A percentile compares a stretch with the other conserved stretches of the same genome.
Conservation (phyloP, 768 basidiomycete species). For the Hericium erinaceus region DNA sequence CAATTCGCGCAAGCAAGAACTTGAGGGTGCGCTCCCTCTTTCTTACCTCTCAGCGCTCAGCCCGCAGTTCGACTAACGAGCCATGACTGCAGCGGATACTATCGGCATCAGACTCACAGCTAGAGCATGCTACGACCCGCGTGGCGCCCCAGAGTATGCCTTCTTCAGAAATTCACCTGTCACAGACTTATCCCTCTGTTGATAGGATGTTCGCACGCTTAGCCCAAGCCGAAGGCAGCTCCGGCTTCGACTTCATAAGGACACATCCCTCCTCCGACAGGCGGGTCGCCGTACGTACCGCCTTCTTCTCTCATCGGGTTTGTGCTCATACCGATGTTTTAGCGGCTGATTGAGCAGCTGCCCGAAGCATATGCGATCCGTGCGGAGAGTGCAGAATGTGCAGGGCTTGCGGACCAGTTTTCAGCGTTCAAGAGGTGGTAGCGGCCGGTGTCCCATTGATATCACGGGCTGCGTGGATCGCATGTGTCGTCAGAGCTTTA, state of each 20-base stretch:
- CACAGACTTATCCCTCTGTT: background rate
- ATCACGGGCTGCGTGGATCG: too few relatives aligned
- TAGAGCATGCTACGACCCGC: conserved; percentile 81
- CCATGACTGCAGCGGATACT: conserved; percentile 53
- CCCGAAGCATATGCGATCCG: conserved; percentile 50
- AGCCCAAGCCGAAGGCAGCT: conserved; percentile 37
- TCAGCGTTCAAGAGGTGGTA: too few relatives aligned
- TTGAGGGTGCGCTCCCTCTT: conserved; percentile 48
- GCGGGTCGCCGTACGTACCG: conserved; percentile 56
- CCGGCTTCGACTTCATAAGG: conserved; percentile 48
- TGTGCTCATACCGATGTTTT: background rate
- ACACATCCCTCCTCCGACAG: conserved; percentile 76
- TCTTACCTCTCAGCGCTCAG: background rate
- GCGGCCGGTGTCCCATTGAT: too few relatives aligned
- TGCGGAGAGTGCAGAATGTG: conserved; percentile 47
- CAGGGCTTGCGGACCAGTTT: too few relatives aligned
- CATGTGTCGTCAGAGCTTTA: too few relatives aligned
- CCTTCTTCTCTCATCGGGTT: too few relatives aligned
- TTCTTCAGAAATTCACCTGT: background rate
- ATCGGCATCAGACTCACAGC: conserved; percentile 78
- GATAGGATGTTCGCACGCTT: conserved; percentile 66
- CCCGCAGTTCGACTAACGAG: too few relatives aligned
- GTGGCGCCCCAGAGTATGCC: conserved; percentile 60
- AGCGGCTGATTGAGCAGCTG: conserved; percentile 39
- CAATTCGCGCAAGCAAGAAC: conserved; percentile 73